Conservation (phyloP, 768 basidiomycete species). For the Termitomyces heimii region DNA sequence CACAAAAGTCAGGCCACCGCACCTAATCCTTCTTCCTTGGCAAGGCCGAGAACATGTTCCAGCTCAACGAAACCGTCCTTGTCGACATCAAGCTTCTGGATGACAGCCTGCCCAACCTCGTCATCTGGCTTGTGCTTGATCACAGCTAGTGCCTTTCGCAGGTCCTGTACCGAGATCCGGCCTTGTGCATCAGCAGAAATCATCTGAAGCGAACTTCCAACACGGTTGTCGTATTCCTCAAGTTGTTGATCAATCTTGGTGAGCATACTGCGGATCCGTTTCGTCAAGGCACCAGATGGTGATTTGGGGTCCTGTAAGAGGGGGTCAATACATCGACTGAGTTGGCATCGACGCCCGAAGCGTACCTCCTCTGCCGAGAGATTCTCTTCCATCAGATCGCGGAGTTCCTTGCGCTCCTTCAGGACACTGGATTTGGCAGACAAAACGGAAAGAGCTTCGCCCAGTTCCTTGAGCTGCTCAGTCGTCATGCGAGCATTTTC, state of each 20-base stretch:
- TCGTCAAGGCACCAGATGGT: conserved; percentile 83
- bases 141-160: conserved; percentile 85
- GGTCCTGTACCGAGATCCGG: conserved; percentile 81
- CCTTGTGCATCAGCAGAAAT: conserved; percentile 84
- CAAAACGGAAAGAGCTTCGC: conserved; percentile 84
- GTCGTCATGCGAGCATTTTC: conserved; percentile 94
- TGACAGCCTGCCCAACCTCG: conserved; percentile 78
- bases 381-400: conserved; percentile 91
- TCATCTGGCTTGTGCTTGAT: conserved; percentile 93
- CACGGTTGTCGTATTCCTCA: conserved; percentile 85
- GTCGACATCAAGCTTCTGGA: conserved; percentile 93
- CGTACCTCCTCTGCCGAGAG: conserved; percentile 78
- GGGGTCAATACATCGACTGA: neutral
- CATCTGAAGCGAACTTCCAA: conserved; percentile 80
- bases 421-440: conserved; percentile 93
- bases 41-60: conserved; percentile 87
- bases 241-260: conserved; percentile 93
- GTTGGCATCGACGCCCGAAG: neutral
- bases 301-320: conserved; percentile 63
- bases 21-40: conserved; percentile 85
- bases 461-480: conserved; percentile 91
- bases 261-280: conserved; percentile 93
- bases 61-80: conserved; percentile 94
- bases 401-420: conserved; percentile 92
- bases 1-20: conserved; percentile 12